Conservation (phyloP, 1,139 yeast species). For the Saccharomyces pastorianus region DNA sequence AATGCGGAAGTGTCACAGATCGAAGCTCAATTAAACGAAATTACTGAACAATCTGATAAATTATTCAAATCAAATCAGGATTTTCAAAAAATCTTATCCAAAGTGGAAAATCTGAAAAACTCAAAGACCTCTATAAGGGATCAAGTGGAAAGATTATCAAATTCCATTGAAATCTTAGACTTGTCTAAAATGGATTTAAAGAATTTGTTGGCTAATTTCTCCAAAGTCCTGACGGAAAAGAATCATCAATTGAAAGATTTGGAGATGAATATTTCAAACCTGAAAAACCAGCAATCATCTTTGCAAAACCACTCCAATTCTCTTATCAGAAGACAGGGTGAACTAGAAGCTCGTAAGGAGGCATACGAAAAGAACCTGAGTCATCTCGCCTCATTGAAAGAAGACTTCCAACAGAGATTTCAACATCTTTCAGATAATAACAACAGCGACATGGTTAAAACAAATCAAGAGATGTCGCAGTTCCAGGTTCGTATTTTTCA, state of each 20-base stretch:
- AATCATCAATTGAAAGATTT: constrained; percentile 26
- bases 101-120: constrained; percentile 49
- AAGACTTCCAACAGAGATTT: not conserved
- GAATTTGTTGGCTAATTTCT: constrained; percentile 47
- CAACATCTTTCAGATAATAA: constrained; percentile 1
- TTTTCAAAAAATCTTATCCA: constrained; percentile 64
- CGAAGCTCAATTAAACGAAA: constrained; percentile 42
- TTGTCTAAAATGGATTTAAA: constrained; percentile 43
- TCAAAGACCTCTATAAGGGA: constrained; percentile 39
- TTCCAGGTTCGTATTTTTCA: not conserved
- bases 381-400: constrained; percentile 15
- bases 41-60: constrained; percentile 52
- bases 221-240: constrained; percentile 38
- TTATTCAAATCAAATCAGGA: constrained; percentile 74
- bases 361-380: constrained; percentile 31
- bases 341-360: constrained; percentile 43
- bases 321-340: constrained; percentile 49
- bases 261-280: constrained; percentile 11
- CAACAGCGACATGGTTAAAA: not conserved
- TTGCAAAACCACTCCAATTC: constrained; percentile 33
- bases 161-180: constrained; percentile 41
- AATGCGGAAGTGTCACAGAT: constrained; percentile 44
- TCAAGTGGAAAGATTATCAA: constrained; percentile 42
- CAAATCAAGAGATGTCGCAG: not conserved
- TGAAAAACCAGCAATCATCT: constrained; percentile 17